These are phyloP conservation scores for Pythium aquatile DNA, from an alignment of 352 stramenopile species.

Conservation along the genomic window DNA sequence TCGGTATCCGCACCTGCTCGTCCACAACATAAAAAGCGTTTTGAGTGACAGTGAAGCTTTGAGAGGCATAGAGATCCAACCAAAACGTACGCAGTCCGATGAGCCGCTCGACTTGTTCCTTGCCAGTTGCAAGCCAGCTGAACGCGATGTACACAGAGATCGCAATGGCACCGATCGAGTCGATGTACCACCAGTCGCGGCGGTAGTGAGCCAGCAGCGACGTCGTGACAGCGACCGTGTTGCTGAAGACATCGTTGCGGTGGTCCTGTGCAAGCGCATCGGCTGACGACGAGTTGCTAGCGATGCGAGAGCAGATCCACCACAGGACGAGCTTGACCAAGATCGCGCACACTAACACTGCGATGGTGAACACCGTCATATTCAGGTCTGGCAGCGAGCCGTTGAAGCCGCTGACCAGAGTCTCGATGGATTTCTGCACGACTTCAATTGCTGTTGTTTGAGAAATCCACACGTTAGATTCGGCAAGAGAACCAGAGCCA, in stretches of 20 bases:
- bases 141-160: slow-evolving; percentile 97
- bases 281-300: slow-evolving; percentile 58
- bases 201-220: slow-evolving; percentile 62
- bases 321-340: slow-evolving; percentile 81
- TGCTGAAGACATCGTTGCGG: slow-evolving; percentile 96
- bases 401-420: slow-evolving; percentile 68
- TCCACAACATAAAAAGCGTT: too few species aligned
- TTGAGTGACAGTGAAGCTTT: too few species aligned
- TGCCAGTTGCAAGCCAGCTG: slow-evolving; percentile 94
- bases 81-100: slow-evolving; percentile 77
- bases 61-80: not conserved
- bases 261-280: slow-evolving; percentile 92
- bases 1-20: slow-evolving; percentile 79
- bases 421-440: slow-evolving; percentile 90
- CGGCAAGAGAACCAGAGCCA: not conserved
- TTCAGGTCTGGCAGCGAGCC: slow-evolving; percentile 64
- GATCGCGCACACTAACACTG: slow-evolving; percentile 70
- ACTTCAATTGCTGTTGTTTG: slow-evolving; percentile 86
- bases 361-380: slow-evolving; percentile 64
- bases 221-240: slow-evolving; percentile 89
- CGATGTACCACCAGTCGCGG: slow-evolving; percentile 90
- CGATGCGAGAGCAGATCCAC: slow-evolving; percentile 75
- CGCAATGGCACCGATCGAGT: slow-evolving; percentile 92
- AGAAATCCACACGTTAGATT: not conserved
- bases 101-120: slow-evolving; percentile 93